These are phyloP conservation scores for Fraxinus sp. DNA, from an alignment of 305 asterid species.

Conservation along the genomic window DNA sequence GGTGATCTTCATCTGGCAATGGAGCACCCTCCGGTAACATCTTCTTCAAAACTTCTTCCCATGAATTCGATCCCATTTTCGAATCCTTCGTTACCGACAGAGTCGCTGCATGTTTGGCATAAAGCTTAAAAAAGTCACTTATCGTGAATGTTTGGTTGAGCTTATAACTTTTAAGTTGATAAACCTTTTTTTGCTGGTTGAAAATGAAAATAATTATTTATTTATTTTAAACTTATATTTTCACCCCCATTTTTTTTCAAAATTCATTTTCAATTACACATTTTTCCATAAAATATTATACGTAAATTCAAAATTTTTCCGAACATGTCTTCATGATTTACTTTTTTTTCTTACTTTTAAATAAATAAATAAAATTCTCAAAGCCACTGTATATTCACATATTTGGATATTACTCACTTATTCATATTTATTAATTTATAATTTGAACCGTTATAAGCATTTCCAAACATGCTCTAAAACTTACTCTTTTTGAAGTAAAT, in stretches of 20 bases:
- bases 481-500: no score
- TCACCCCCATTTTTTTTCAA: no score
- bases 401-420: no score
- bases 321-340: background rate
- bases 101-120: background rate
- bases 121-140: background rate
- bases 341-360: background rate
- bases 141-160: background rate
- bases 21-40: slow-evolving; percentile 75
- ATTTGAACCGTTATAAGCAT: background rate
- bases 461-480: background rate
- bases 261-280: no score
- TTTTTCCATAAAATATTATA: no score
- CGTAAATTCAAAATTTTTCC: no score
- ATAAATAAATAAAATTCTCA: background rate
- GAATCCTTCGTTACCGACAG: slow-evolving; percentile 21
- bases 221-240: no score
- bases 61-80: slow-evolving; percentile 25
- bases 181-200: background rate
- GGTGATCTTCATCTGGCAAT: slow-evolving; percentile 59
- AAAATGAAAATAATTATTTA: background rate
- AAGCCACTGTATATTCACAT: background rate
- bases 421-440: no score
- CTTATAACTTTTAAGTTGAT: background rate
- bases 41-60: slow-evolving; percentile 47